Percentiles rank a stretch among this genome's conserved stretches.
These are phyloP conservation scores for Coffea humblotiana DNA, from an alignment of 305 asterid genomes.

Conservation along the genomic window DNA sequence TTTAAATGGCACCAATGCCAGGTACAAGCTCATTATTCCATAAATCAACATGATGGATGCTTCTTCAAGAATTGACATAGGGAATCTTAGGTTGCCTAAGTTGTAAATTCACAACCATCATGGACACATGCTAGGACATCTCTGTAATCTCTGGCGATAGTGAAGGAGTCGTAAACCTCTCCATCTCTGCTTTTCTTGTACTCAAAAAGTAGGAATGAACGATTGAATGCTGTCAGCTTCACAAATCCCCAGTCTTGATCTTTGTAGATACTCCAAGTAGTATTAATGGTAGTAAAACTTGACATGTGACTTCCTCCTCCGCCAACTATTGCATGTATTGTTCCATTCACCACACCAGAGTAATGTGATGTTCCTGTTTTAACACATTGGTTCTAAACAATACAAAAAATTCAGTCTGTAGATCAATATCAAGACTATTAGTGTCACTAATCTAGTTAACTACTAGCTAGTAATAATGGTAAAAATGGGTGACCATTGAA, in stretches of 20 bases:
- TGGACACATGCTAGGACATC: slow-evolving; percentile 60
- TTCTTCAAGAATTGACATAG: too few relatives aligned
- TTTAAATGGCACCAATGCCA: too few relatives aligned
- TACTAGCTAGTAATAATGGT: too few relatives aligned
- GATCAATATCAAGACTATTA: too few relatives aligned
- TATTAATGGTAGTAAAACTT: slow-evolving; percentile 26
- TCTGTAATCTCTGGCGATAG: slow-evolving; percentile 52
- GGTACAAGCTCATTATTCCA: too few relatives aligned
- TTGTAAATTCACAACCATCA: slow-evolving; percentile 55
- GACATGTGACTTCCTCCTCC: slow-evolving; percentile 50
- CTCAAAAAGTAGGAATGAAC: slow-evolving; percentile 42
- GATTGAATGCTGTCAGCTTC: slow-evolving; percentile 52
- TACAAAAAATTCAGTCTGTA: too few relatives aligned
- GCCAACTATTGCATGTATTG: slow-evolving; percentile 47
- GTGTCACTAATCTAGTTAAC: too few relatives aligned
- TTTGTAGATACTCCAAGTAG: slow-evolving; percentile 43
- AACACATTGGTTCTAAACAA: slow-evolving; percentile 46
- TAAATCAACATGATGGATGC: too few relatives aligned
- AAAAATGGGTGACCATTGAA: too few relatives aligned
- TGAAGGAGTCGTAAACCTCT: slow-evolving; percentile 50
- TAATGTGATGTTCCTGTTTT: slow-evolving; percentile 37
- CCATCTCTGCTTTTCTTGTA: slow-evolving; percentile 60
- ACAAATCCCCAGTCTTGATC: slow-evolving; percentile 50
- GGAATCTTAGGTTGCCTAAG: slow-evolving; percentile 29
- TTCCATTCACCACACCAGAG: slow-evolving; percentile 48